Conservation (phyloP, 257 asterid species). For the Nicotiana sylvestris region DNA sequence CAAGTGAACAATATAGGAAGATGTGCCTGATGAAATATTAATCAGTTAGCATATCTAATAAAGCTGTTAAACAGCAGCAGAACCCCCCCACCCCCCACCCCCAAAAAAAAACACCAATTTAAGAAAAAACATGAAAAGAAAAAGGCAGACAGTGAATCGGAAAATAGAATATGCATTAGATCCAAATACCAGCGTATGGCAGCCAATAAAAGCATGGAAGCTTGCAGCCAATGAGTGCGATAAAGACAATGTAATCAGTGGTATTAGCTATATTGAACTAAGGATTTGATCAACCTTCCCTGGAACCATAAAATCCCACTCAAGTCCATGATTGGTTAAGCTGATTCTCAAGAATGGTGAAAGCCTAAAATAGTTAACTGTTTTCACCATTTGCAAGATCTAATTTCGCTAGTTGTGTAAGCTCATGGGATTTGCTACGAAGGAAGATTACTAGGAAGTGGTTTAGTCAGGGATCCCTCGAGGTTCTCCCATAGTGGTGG, state of each 20-base stretch:
- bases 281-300: conserved; percentile 1
- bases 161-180: neutral
- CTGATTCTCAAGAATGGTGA: neutral
- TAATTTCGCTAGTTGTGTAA: neutral
- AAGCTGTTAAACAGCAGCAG: neutral
- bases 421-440: neutral
- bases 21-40: neutral
- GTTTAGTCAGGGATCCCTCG: neutral
- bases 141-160: neutral
- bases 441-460: neutral
- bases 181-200: neutral
- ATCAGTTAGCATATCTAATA: neutral
- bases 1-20: neutral
- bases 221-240: neutral
- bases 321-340: neutral
- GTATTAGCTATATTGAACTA: neutral
- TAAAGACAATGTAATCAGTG: neutral
- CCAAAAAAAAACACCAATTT: neutral
- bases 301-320: neutral
- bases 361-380: neutral
- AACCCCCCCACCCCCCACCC: neutral
- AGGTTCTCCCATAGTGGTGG: neutral
- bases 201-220: conserved; percentile 1
- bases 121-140: neutral
- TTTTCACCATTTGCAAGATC: neutral